phyloP scores from a whole-genome alignment of 1,284 basidiomycete genomes.

The Cystobasidiaceae sp. region DNA sequence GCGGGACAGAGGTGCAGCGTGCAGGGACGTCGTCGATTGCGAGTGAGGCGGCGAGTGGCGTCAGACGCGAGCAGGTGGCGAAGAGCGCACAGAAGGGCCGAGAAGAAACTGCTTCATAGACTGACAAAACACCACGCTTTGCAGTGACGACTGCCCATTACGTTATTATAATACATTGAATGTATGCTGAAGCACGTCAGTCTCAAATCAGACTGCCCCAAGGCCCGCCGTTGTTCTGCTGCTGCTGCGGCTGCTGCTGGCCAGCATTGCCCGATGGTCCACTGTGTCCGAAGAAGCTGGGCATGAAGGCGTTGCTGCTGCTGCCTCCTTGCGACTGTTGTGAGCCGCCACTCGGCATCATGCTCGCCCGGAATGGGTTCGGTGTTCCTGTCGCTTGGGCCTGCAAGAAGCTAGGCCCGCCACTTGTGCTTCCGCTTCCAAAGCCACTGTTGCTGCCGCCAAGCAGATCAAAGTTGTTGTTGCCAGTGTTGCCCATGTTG shows the following conservation, averaged over 20 bases:
- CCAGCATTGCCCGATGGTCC: not conserved
- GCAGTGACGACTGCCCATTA: no score
- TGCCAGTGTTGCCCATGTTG: not conserved
- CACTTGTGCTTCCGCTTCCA: not conserved
- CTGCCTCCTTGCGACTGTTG: not conserved
- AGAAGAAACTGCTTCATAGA: no score
- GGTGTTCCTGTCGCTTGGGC: constrained; percentile 11
- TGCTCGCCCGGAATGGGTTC: constrained; percentile 29
- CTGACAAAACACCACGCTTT: no score
- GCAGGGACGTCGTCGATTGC: no score
- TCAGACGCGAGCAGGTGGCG: no score
- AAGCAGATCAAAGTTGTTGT: not conserved
- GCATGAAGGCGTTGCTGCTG: not conserved
- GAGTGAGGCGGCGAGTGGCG: no score
- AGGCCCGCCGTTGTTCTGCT: not conserved
- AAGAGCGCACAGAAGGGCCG: no score
- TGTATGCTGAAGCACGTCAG: no score
- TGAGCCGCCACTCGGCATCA: constrained; percentile 4
- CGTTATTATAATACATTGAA: no score
- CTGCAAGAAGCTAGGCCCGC: not conserved
- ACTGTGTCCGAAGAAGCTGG: not conserved
- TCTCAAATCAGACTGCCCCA: constrained; percentile 30
- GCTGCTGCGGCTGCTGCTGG: constrained; percentile 13
- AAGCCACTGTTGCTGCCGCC: not conserved
- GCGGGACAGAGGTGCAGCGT: not conserved